These are phyloP conservation scores for Pseudoperonospora humuli DNA, from an alignment of 352 stramenopile genomes.

Conservation along the genomic window DNA sequence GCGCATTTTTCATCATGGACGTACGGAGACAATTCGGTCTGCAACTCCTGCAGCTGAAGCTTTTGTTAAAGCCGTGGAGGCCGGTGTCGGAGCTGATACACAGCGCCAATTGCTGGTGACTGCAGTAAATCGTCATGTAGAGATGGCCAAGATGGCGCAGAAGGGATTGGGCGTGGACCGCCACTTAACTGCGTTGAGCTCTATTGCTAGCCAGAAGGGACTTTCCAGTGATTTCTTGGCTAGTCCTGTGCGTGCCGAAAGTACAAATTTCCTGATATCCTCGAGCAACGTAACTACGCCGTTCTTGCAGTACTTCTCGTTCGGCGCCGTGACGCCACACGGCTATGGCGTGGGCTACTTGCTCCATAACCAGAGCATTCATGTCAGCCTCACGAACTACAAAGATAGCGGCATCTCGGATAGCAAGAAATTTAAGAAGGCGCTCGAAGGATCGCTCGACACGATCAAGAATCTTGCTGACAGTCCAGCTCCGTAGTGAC, in stretches of 20 bases:
- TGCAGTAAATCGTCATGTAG: constrained; percentile 78
- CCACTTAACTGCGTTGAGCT: constrained; percentile 76
- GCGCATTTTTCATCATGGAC: constrained; percentile 83
- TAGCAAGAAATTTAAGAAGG: constrained; percentile 58
- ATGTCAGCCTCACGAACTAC: constrained; percentile 83
- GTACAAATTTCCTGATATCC: constrained; percentile 85
- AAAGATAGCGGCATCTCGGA: constrained; percentile 70
- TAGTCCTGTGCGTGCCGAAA: constrained; percentile 67
- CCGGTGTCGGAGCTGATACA: constrained; percentile 26
- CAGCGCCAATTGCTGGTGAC: constrained; percentile 61
- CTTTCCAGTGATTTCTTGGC: constrained; percentile 72
- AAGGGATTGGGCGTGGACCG: constrained; percentile 83
- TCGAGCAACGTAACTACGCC: constrained; percentile 88
- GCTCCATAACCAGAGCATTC: constrained; percentile 75
- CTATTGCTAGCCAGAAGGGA: constrained; percentile 51
- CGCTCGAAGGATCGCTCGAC: constrained; percentile 55
- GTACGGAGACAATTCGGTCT: constrained; percentile 89
- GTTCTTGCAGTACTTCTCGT: constrained; percentile 87
- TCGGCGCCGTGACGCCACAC: constrained; percentile 79
- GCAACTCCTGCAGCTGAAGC: constrained; percentile 60
- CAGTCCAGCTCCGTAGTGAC: constrained; percentile 31
- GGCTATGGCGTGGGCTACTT: constrained; percentile 89
- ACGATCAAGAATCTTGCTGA: constrained; percentile 75
- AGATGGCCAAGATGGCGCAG: constrained; percentile 86
- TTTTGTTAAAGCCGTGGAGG: constrained; percentile 60